Percentiles rank a stretch among this genome's conserved stretches.
These are phyloP conservation scores for Russula sp. DNA, from an alignment of 768 basidiomycete genomes.

Conservation along the genomic window DNA sequence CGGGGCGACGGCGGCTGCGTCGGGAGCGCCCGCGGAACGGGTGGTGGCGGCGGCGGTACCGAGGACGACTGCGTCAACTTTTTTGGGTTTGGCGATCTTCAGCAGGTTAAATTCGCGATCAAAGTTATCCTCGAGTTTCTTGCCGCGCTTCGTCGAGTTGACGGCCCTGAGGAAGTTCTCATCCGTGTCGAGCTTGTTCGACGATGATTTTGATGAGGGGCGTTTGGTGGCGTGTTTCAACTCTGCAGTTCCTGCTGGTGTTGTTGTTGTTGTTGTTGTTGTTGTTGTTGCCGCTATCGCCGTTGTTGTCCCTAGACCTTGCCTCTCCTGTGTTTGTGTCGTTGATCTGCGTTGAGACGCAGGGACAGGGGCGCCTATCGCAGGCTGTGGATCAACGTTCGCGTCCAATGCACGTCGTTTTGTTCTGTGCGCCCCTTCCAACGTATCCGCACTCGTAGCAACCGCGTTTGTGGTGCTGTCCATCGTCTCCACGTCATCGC, in stretches of 20 bases:
- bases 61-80: neutral
- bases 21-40: neutral
- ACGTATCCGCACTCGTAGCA: neutral
- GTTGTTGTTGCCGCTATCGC: neutral
- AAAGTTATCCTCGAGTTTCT: constrained; percentile 56
- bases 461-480: neutral
- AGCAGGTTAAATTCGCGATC: constrained; percentile 72
- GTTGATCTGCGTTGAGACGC: neutral
- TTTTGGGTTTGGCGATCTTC: constrained; percentile 54
- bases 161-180: constrained; percentile 57
- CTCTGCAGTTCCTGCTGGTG: neutral
- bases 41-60: constrained; percentile 30
- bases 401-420: constrained; percentile 13
- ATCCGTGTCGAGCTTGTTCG: constrained; percentile 42
- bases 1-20: constrained; percentile 30
- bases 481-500: neutral
- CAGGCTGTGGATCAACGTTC: neutral
- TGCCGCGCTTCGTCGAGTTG: constrained; percentile 61
- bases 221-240: neutral
- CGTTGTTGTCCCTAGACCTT: neutral
- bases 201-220: neutral
- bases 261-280: neutral
- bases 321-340: neutral
- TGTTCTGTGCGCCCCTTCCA: neutral
- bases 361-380: neutral